Conservation (phyloP, 1,284 basidiomycete species). For the Stygiomarasmius scandens region DNA sequence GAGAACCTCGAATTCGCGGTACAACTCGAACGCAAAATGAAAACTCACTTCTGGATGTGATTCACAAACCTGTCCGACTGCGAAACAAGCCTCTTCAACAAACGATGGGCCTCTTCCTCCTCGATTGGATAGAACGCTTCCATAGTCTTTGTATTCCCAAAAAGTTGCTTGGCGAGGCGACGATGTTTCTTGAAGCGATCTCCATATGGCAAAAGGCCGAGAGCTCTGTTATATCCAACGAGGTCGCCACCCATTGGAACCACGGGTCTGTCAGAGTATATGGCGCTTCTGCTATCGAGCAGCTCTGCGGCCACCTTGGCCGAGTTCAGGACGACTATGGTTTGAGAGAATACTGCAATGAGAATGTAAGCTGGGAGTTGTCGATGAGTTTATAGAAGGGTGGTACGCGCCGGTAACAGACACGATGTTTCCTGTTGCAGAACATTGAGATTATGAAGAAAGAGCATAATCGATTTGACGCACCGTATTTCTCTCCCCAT, state of each 20-base stretch:
- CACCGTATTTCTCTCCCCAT: slow-evolving; percentile 26
- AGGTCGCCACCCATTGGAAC: slow-evolving; percentile 35
- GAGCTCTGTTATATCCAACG: slow-evolving; percentile 32
- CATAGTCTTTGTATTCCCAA: slow-evolving; percentile 26
- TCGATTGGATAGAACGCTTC: slow-evolving; percentile 29
- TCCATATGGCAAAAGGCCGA: slow-evolving; percentile 35
- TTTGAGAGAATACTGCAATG: no score
- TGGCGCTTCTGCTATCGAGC: slow-evolving; percentile 36
- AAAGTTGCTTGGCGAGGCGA: slow-evolving; percentile 30
- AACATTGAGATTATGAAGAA: no score
- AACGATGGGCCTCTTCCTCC: slow-evolving; percentile 29
- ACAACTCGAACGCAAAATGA: not conserved
- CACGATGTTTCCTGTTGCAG: slow-evolving; percentile 19
- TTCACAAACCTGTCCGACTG: slow-evolving; percentile 31
- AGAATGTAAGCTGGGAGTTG: no score
- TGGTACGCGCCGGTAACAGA: no score
- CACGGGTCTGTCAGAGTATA: slow-evolving; percentile 40
- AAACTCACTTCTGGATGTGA: slow-evolving; percentile 30
- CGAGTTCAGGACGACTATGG: slow-evolving; percentile 37
- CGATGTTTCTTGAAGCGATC: slow-evolving; percentile 39
- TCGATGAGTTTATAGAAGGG: no score
- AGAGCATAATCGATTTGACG: slow-evolving; percentile 47
- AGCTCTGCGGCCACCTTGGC: slow-evolving; percentile 30
- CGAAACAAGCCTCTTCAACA: slow-evolving; percentile 31
- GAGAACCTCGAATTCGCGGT: no score